Conservation (phyloP, 805 yeast species). For the Grigorovia humatica region DNA sequence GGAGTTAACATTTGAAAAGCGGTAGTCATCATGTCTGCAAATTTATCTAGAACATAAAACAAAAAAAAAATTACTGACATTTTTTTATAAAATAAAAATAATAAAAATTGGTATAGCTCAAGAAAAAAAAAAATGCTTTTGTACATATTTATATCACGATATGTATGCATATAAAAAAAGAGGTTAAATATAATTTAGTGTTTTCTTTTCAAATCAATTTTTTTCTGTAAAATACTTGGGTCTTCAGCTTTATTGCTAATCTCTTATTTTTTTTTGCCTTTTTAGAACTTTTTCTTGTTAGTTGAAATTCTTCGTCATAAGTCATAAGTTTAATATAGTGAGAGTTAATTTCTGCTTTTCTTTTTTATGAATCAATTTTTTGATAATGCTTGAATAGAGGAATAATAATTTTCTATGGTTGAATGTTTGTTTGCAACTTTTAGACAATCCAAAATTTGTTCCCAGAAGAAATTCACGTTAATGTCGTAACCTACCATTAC, state of each 20-base stretch:
- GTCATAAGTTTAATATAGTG: not conserved
- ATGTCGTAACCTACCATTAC: conserved; percentile 32
- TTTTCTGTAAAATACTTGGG: too few species aligned
- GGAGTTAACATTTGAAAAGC: conserved; percentile 16
- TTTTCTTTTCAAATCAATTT: too few species aligned
- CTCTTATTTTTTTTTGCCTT: too few species aligned
- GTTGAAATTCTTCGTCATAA: not conserved
- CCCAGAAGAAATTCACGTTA: conserved; percentile 39
- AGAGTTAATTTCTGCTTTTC: too few species aligned
- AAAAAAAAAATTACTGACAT: not conserved
- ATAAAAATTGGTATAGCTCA: too few species aligned
- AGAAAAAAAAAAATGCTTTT: too few species aligned
- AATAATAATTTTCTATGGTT: conserved; percentile 11
- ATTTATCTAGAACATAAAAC: not conserved
- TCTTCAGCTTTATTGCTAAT: not conserved
- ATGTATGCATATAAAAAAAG: too few species aligned
- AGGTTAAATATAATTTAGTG: too few species aligned
- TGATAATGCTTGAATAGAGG: not conserved
- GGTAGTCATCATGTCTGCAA: not conserved
- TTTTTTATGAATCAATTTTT: not conserved
- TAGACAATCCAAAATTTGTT: conserved; percentile 31
- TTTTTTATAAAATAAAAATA: too few species aligned
- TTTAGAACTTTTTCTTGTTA: too few species aligned
- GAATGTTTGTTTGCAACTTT: conserved; percentile 29
- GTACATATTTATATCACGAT: too few species aligned